A percentile compares a stretch with the other conserved stretches of the same genome.
phyloP scores from a whole-genome alignment of 176 grass and related monocot genomes.

The Dactylis glomerata region DNA sequence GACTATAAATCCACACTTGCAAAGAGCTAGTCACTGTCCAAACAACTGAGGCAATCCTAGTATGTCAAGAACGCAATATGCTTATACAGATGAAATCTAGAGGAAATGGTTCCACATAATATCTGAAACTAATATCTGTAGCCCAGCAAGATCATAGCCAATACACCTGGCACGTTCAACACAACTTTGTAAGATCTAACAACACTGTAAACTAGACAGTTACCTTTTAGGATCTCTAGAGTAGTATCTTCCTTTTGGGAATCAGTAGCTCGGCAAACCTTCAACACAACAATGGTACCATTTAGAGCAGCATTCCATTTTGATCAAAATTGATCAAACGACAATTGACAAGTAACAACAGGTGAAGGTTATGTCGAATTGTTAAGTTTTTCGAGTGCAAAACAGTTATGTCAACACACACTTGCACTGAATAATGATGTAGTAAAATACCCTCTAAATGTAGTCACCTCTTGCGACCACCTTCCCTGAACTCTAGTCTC shows the following conservation, averaged over 20 bases:
- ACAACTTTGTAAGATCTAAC: neutral
- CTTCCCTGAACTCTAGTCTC: neutral
- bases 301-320: slow-evolving; percentile 4
- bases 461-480: neutral
- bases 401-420: neutral
- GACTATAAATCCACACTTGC: neutral
- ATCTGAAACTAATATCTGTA: neutral
- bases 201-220: slow-evolving; percentile 7
- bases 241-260: slow-evolving; percentile 11
- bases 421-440: neutral
- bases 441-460: neutral
- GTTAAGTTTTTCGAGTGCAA: neutral
- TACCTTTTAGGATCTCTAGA: slow-evolving; percentile 43
- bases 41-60: neutral
- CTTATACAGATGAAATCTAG: neutral
- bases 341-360: neutral
- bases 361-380: neutral
- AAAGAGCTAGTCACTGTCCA: neutral
- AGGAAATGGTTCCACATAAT: neutral
- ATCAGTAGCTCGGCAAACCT: slow-evolving; percentile 34
- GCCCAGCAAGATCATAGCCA: neutral
- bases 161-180: neutral
- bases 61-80: neutral
- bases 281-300: slow-evolving; percentile 14
- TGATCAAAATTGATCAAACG: neutral